Base-by-base conservation (phyloP, 495 filamentous ascomycete species). In the Neurospora sp. region DNA sequence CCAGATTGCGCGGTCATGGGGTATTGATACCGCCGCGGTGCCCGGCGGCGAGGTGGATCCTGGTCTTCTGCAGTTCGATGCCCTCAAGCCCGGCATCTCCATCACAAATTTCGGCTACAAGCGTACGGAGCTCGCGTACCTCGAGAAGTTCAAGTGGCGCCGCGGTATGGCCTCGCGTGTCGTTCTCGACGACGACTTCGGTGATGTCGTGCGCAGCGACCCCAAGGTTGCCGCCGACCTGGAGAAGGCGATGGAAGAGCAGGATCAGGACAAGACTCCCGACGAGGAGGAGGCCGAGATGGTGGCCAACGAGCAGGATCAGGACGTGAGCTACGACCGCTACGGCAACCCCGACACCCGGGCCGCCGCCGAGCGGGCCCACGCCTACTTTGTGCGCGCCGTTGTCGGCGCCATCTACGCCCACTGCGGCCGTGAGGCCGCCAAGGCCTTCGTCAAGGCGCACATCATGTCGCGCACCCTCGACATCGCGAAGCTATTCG, bases 21-120 rank as follows among this genome's bases (percentile, higher is more conserved):
- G 96, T 82, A 88, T 98, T 18, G 95, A 98, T 77, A 77, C 84
- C 44, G 96, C 92, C 18, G 91, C 92, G 9, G 89, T 88, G 41
- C 95, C 96, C 1, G 94, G 94, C 27, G 90, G 88, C 66, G 93
- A 98, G 82, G 95, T 98, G 72, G 94, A 99, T 81, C 92, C 95
- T 2, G 96, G 96, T 11, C 83, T 94, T n/a, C 86, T 99, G 48
- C 96, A 98, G 80, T 96, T 93, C 83, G 86, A 84, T 71, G 82
- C 88, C 66, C 70, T 91, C 42, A 81, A 84, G 40, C 87, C 92
- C 1, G 92, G 91, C 16, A 83, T 87, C 38, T 81, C 86, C 42
- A 76, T 85, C 75, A 48, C 70, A 39, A 77, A 69, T 73, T 83
- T 81, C 80, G 85, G 81, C 18, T 85, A 80, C 78, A 74, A 79